Evolutionary conservation across 2,329 filamentous ascomycete genomes (phyloP).

Genomic region (Teratosphaeria nubilosa): DNA sequence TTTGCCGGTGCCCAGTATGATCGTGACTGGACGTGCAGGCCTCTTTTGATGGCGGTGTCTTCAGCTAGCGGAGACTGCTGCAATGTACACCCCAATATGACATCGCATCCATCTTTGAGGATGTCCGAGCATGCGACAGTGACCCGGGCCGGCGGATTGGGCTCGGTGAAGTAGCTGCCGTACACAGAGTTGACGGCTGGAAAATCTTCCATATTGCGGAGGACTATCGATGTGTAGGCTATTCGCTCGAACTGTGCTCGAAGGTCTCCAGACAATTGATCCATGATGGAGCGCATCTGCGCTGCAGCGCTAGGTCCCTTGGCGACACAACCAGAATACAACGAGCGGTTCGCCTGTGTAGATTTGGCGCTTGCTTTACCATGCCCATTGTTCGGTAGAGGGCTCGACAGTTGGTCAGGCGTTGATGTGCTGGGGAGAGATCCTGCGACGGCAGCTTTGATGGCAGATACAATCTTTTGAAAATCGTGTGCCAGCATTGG

Average conservation of each 20-base stretch:
- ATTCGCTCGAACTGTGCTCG: slow-evolving; percentile 14
- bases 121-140: slow-evolving; percentile 66
- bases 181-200: slow-evolving; percentile 65
- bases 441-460: not conserved
- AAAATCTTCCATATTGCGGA: slow-evolving; percentile 75
- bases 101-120: slow-evolving; percentile 50
- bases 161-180: slow-evolving; percentile 58
- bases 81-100: slow-evolving; percentile 49
- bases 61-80: slow-evolving; percentile 13
- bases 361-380: not conserved
- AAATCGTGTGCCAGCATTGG: not conserved
- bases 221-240: slow-evolving; percentile 50
- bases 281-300: slow-evolving; percentile 32
- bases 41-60: slow-evolving; percentile 27
- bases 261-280: slow-evolving; percentile 7
- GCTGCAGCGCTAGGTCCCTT: slow-evolving; percentile 29
- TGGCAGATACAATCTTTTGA: not conserved
- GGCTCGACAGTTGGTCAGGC: not conserved
- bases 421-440: not conserved
- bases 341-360: not conserved
- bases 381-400: not conserved
- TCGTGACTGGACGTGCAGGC: slow-evolving; percentile 78
- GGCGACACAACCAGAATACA: slow-evolving; percentile 5
- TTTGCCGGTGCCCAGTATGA: slow-evolving; percentile 98
- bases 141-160: slow-evolving; percentile 77